Conservation (phyloP, 2,329 filamentous ascomycete species). For the Cadophora gregata region DNA sequence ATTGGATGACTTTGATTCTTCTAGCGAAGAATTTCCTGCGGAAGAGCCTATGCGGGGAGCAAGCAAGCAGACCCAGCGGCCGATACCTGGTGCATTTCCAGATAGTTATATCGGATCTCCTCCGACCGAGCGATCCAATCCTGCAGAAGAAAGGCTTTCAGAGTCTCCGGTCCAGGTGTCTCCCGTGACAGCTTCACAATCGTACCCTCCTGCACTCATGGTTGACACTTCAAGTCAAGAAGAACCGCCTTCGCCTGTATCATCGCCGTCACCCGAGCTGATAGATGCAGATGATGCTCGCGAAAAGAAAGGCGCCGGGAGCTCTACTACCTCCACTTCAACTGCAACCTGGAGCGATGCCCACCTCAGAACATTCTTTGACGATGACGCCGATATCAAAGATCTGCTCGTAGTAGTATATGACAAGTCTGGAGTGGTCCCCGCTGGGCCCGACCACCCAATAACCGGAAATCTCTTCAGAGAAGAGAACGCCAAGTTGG, state of each 20-base stretch:
- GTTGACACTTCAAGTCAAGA: constrained; percentile 75
- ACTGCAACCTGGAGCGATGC: constrained; percentile 84
- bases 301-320: constrained; percentile 47
- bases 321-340: constrained; percentile 61
- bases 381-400: constrained; percentile 85
- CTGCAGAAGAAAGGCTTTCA: constrained; percentile 56
- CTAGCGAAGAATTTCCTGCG: constrained; percentile 48
- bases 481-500: constrained; percentile 84
- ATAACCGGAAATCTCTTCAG: constrained; percentile 80
- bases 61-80: constrained; percentile 38
- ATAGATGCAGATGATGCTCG: constrained; percentile 53
- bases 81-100: constrained; percentile 45
- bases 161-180: constrained; percentile 75
- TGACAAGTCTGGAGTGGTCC: constrained; percentile 83
- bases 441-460: constrained; percentile 84
- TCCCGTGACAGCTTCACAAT: constrained; percentile 54
- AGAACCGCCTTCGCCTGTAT: constrained; percentile 64
- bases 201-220: constrained; percentile 69
- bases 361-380: constrained; percentile 86
- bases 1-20: constrained; percentile 70
- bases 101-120: constrained; percentile 42
- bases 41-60: constrained; percentile 39
- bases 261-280: constrained; percentile 69
- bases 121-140: constrained; percentile 44
- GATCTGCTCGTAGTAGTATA: constrained; percentile 92